These are phyloP conservation scores for Emergomyces pasteurianus DNA, from an alignment of 2,329 filamentous ascomycete genomes.

Conservation along the genomic window DNA sequence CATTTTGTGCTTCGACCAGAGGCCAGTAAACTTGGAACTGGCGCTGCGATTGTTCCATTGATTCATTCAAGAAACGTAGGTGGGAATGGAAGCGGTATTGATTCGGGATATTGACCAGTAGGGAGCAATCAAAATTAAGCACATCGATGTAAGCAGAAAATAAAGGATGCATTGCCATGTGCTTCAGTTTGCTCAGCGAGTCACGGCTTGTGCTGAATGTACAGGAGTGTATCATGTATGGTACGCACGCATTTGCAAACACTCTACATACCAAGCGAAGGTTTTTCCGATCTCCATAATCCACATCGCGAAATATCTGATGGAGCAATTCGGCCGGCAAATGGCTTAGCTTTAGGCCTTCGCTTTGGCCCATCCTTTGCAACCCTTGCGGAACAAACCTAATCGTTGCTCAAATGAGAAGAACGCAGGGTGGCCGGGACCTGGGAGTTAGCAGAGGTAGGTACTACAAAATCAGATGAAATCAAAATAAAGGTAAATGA, in stretches of 20 bases:
- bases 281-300: not conserved
- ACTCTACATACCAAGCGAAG: slow-evolving; percentile 1
- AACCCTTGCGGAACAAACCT: not conserved
- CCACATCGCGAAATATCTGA: not conserved
- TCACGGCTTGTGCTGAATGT: not conserved
- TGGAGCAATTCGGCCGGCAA: not conserved
- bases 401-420: not conserved
- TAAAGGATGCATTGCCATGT: slow-evolving; percentile 1
- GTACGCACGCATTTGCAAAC: slow-evolving; percentile 1
- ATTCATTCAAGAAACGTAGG: not conserved
- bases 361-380: not conserved
- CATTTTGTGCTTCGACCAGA: not conserved
- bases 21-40: not conserved
- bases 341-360: not conserved
- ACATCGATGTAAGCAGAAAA: slow-evolving; percentile 1
- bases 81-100: not conserved
- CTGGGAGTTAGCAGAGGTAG: not conserved
- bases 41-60: not conserved
- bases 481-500: not conserved
- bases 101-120: not conserved
- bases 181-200: not conserved
- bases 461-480: not conserved
- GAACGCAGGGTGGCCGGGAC: not conserved
- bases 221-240: not conserved
- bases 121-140: slow-evolving; percentile 1